Evolutionary conservation across 2,329 filamentous ascomycete species (phyloP), one percentile per base, ranked within the genome.

Genomic region (Didymellaceae sp.): DNA sequence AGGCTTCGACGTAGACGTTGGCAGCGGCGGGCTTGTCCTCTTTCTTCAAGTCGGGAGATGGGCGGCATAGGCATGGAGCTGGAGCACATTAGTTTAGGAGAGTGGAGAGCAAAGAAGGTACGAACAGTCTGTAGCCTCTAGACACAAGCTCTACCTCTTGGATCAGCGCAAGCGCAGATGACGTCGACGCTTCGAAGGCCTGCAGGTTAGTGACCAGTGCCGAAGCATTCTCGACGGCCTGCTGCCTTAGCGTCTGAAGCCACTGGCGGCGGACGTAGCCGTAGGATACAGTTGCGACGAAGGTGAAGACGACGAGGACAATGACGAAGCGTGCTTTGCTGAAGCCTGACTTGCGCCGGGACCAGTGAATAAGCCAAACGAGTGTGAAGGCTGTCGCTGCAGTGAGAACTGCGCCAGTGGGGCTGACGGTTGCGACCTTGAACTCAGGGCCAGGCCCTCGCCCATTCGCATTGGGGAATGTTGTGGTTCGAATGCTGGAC

Each of bases 141-240:
- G 92, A 95, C 20, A 97, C 91, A 24, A 97, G 81, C 75, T 97
- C 92, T n/a, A 97, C 91, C 74, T 97, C 92, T 71, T 96, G 92
- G 55, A 97, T 87, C 53, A 96, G 82, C 28, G 88, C 86, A 46
- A 96, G 79, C 2, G 90, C 88, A 24, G 90, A 88, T 30, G 86
- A 86, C 31, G 84, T 86, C 17, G 87, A 87, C 31, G 86, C 84
- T 73, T 97, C 91, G 62, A 95, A 91, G 40, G 87, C 85, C 67
- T 95, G 90, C 30, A 91, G 86, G 65, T 85, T 86, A 37, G 83
- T 79, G 35, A 94, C 86, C 58, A 96, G 85, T 0, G 79, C 75
- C 9, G 84, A 84, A 5, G 88, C 85, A 55, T 87, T 85, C 25
- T 84, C 79, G 28, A 96, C 80, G 0, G 89, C 86, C 68, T 92